Percentiles rank a stretch among this genome's conserved stretches.
phyloP scores from a whole-genome alignment of 805 yeast genomes.

The Hanseniaspora singularis region DNA sequence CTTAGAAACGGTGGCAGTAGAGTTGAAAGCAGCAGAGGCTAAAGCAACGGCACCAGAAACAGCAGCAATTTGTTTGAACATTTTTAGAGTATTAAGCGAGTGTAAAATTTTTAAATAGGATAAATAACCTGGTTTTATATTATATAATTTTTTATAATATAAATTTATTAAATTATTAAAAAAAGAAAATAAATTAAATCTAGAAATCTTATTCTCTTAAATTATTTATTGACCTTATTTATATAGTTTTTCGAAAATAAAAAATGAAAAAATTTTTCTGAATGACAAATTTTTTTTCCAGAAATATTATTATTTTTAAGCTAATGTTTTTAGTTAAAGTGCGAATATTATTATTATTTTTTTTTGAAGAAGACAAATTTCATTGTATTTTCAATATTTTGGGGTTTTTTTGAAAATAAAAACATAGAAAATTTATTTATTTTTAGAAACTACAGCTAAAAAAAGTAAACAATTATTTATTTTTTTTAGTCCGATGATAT shows the following conservation, averaged over 20 bases:
- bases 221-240: background rate
- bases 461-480: too few species aligned
- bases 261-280: background rate
- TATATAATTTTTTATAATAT: background rate
- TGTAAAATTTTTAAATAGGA: constrained; percentile 18
- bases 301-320: background rate
- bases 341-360: too few species aligned
- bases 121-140: constrained; percentile 14
- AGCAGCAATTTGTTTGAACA: constrained; percentile 29
- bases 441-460: too few species aligned
- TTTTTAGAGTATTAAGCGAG: constrained; percentile 17
- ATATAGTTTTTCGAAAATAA: constrained; percentile 6
- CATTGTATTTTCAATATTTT: too few species aligned
- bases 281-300: constrained; percentile 4
- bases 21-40: constrained; percentile 21
- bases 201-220: background rate
- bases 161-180: background rate
- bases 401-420: too few species aligned
- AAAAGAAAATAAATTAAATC: background rate
- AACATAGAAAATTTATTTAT: too few species aligned
- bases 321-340: too few species aligned
- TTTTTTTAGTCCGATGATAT: too few species aligned
- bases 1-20: constrained; percentile 21
- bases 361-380: too few species aligned
- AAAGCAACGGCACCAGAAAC: constrained; percentile 24